A percentile compares a stretch with the other conserved stretches of the same genome.
Conservation (phyloP, 1,284 basidiomycete genomes). For the Blastosporella zonata region DNA sequence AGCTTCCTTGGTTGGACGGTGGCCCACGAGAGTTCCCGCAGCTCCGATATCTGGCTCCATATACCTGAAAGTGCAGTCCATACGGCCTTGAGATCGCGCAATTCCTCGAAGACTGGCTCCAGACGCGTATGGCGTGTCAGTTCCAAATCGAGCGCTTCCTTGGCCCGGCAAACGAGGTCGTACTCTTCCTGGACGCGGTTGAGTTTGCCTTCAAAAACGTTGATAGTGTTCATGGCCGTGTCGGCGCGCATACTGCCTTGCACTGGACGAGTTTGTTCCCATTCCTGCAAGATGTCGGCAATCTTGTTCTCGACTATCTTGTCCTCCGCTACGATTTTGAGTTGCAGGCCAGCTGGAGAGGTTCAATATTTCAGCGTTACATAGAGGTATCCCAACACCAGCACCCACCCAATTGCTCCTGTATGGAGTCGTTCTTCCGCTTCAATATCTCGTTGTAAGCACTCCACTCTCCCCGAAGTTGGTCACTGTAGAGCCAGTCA, state of each 20-base stretch:
- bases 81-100: constrained; percentile 94
- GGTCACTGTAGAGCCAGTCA: constrained; percentile 98
- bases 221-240: constrained; percentile 93
- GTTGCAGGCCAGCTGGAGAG: constrained; percentile 80
- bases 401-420: constrained; percentile 86
- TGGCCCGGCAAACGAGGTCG: constrained; percentile 90
- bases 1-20: constrained; percentile 94
- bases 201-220: constrained; percentile 89
- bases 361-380: constrained; percentile 6
- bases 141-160: constrained; percentile 95
- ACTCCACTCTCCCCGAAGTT: constrained; percentile 96
- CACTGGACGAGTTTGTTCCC: constrained; percentile 95
- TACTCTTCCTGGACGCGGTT: constrained; percentile 91
- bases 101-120: constrained; percentile 91
- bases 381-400: constrained; percentile 19
- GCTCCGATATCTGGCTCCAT: constrained; percentile 90
- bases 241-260: constrained; percentile 96
- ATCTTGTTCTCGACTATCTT: constrained; percentile 91
- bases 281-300: constrained; percentile 76
- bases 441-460: constrained; percentile 98
- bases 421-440: constrained; percentile 97
- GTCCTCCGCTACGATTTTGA: constrained; percentile 99
- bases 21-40: constrained; percentile 88
- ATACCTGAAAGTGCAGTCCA: constrained; percentile 99
- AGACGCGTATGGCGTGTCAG: constrained; percentile 87